A percentile compares a stretch with the other conserved stretches of the same genome.
phyloP scores from a whole-genome alignment of 805 yeast species.

The Saccharomyces paradoxus region DNA sequence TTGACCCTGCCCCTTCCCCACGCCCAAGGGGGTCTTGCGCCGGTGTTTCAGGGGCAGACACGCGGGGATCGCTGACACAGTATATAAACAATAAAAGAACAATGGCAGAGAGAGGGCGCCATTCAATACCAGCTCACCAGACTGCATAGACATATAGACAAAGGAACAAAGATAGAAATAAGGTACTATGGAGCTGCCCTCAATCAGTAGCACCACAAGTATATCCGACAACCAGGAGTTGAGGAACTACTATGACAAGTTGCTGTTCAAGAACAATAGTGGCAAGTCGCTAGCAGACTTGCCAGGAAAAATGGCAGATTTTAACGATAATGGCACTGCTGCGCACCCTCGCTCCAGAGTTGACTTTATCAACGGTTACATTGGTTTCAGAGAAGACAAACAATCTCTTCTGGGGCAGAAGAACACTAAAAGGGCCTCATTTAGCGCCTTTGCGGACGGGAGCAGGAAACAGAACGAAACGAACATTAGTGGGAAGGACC shows the following conservation, averaged over 20 bases:
- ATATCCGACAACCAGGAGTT: conserved; percentile 29
- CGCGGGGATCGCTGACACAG: not conserved
- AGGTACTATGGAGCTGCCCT: conserved; percentile 22
- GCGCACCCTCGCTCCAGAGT: not conserved
- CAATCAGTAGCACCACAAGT: conserved; percentile 30
- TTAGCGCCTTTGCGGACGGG: not conserved
- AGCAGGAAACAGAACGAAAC: not conserved
- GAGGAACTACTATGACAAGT: conserved; percentile 28
- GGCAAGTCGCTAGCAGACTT: conserved; percentile 29
- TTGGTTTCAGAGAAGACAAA: not conserved
- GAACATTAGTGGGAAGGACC: conserved; percentile 1
- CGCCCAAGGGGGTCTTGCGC: not conserved
- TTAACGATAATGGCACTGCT: not conserved
- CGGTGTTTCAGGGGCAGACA: not conserved
- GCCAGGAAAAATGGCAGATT: conserved; percentile 11
- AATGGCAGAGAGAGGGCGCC: not conserved
- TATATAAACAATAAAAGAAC: not conserved
- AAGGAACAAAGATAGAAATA: not conserved
- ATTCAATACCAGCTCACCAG: not conserved
- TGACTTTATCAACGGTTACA: not conserved
- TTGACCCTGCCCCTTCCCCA: not conserved
- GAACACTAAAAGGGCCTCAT: not conserved
- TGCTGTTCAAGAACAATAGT: conserved; percentile 26
- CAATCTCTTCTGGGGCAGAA: not conserved
- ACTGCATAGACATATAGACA: not conserved